Conservation (phyloP, 805 yeast species). For the Saturnispora mendoncae region DNA sequence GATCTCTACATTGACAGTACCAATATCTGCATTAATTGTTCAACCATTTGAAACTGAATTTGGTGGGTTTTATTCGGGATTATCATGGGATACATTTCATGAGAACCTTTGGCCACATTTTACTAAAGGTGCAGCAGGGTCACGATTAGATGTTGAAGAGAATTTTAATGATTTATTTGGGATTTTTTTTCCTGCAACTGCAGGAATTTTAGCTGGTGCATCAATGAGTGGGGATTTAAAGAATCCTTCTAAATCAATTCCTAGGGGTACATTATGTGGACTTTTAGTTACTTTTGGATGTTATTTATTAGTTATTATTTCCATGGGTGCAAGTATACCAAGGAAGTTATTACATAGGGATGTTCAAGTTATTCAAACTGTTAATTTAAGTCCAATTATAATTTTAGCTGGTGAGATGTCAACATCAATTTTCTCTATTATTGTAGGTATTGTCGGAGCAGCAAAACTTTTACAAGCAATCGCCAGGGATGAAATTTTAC, state of each 20-base stretch:
- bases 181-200: constrained; percentile 95
- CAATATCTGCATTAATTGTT: constrained; percentile 62
- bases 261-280: constrained; percentile 89
- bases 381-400: constrained; percentile 57
- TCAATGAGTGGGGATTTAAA: constrained; percentile 93
- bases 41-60: constrained; percentile 52
- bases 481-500: constrained; percentile 80
- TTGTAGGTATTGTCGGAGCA: constrained; percentile 94
- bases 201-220: constrained; percentile 98
- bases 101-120: constrained; percentile 71
- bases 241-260: constrained; percentile 82
- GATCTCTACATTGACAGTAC: constrained; percentile 70
- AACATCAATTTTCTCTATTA: constrained; percentile 83
- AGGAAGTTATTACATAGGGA: constrained; percentile 69
- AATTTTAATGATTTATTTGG: constrained; percentile 85
- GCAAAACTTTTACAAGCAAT: constrained; percentile 87
- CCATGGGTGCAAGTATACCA: constrained; percentile 75
- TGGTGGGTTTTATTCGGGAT: constrained; percentile 55
- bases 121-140: constrained; percentile 90
- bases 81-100: constrained; percentile 54
- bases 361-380: constrained; percentile 77
- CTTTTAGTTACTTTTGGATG: constrained; percentile 65
- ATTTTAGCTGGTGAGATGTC: constrained; percentile 86
- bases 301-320: constrained; percentile 70
- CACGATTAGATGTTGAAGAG: constrained; percentile 52